Evolutionary conservation across 2,329 filamentous ascomycete species (phyloP).

Genomic region (Penicillium aurantiogriseum): DNA sequence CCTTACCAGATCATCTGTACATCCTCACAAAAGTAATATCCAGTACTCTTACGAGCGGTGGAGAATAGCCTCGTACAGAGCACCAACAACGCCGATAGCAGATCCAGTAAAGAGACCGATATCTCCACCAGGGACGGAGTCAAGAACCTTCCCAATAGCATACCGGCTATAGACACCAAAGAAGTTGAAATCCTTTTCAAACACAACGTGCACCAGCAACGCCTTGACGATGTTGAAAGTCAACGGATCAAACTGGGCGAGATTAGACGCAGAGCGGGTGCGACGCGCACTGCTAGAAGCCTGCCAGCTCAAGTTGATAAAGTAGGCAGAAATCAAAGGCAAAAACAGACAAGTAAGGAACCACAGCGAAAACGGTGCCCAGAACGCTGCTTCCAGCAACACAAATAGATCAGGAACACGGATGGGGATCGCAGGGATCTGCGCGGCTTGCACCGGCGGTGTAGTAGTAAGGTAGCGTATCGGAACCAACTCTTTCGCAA

Average conservation of each 20-base stretch:
- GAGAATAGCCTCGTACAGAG: conserved; percentile 49
- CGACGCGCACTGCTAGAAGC: conserved; percentile 32
- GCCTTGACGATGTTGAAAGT: conserved; percentile 89
- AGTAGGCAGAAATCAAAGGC: conserved; percentile 74
- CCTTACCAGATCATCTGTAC: conserved; percentile 17
- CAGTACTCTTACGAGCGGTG: conserved; percentile 32
- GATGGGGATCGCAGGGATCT: conserved; percentile 60
- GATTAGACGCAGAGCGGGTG: conserved; percentile 25
- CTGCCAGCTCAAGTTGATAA: conserved; percentile 77
- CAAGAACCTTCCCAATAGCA: conserved; percentile 40
- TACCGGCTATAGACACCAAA: conserved; percentile 37
- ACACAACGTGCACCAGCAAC: conserved; percentile 76
- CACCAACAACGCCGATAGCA: conserved; percentile 42
- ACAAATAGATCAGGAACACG: conserved; percentile 78
- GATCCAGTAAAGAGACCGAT: conserved; percentile 42
- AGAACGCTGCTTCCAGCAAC: conserved; percentile 74
- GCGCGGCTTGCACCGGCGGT: conserved; percentile 58
- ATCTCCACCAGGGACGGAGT: conserved; percentile 40
- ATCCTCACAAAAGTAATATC: conserved; percentile 8
- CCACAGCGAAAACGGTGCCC: conserved; percentile 79
- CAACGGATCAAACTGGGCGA: conserved; percentile 68
- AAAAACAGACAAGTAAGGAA: conserved; percentile 66
- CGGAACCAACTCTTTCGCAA: conserved; percentile 70
- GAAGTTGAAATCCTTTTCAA: conserved; percentile 52
- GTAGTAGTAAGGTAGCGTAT: conserved; percentile 71